phyloP scores from a whole-genome alignment of 805 yeast species.

The Metschnikowia lochheadii region DNA sequence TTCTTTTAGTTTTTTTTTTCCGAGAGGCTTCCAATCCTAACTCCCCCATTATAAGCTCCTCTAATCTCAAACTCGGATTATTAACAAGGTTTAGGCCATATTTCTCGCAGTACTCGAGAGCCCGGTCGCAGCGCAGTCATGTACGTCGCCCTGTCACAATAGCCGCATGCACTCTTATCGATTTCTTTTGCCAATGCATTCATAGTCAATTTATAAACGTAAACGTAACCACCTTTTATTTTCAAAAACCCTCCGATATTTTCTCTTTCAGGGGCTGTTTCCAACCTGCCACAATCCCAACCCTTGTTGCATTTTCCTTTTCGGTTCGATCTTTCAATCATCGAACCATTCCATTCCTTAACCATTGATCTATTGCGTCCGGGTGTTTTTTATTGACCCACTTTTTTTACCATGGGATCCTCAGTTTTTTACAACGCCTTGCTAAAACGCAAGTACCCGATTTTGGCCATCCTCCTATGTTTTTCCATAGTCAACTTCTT shows the following conservation, averaged over 20 bases:
- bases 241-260: not conserved
- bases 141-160: not conserved
- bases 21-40: no score
- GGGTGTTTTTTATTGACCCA: not conserved
- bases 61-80: no score
- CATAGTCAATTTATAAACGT: not conserved
- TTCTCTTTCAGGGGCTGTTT: not conserved
- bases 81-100: no score
- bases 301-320: no score
- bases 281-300: no score
- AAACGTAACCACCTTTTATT: not conserved
- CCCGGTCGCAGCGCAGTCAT: not conserved
- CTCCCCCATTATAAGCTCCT: no score
- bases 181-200: not conserved
- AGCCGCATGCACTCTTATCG: not conserved
- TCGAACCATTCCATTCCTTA: not conserved
- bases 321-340: no score
- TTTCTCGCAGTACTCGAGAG: not conserved
- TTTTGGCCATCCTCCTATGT: not conserved
- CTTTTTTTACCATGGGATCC: not conserved
- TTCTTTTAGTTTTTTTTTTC: no score
- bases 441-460: conserved; percentile 1
- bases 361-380: not conserved
- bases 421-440: not conserved
- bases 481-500: conserved; percentile 4